phyloP scores from a whole-genome alignment of 2,329 filamentous ascomycete genomes.

The Colletotrichum tropicale region DNA sequence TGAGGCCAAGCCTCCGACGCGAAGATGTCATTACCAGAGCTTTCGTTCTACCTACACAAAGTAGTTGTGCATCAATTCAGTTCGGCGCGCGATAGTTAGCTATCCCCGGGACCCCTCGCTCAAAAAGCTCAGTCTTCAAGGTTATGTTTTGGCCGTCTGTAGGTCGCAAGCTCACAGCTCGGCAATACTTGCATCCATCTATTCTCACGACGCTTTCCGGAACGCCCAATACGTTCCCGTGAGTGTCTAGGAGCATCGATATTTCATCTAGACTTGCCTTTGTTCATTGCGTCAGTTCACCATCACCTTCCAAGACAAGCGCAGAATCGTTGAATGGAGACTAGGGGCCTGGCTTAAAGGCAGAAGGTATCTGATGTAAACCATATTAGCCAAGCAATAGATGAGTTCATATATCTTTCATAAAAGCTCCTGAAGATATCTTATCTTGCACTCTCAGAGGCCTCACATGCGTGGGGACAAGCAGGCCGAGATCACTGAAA shows the following conservation, averaged over 20 bases:
- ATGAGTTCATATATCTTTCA: accelerated
- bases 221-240: background rate
- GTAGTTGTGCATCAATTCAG: background rate
- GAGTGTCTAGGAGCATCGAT: accelerated
- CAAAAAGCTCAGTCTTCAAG: background rate
- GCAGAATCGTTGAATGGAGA: background rate
- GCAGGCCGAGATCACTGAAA: background rate
- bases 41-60: background rate
- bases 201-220: background rate
- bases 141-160: background rate
- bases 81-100: accelerated
- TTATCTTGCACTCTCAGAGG: background rate
- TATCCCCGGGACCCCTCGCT: background rate
- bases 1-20: background rate
- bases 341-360: background rate
- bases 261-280: background rate
- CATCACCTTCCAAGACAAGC: background rate
- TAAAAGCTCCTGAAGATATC: background rate
- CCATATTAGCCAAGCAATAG: accelerated
- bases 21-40: accelerated
- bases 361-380: background rate
- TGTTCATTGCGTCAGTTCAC: background rate
- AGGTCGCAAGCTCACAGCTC: background rate
- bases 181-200: background rate
- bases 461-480: background rate